These are phyloP conservation scores for Psilocybe sp. DNA, from an alignment of 768 basidiomycete species.

Conservation along the genomic window DNA sequence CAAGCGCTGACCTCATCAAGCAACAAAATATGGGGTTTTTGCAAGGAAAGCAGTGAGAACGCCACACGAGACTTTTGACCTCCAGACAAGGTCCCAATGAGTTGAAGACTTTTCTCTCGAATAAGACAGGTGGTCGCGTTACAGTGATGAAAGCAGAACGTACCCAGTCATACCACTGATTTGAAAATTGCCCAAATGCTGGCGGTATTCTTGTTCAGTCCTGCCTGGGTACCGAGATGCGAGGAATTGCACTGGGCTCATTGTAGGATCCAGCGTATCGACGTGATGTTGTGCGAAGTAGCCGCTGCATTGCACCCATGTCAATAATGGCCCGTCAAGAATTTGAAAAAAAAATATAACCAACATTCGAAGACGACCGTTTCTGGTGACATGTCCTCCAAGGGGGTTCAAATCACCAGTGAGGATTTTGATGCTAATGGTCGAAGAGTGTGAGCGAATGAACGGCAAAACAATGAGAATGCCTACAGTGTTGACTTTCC, in stretches of 20 bases:
- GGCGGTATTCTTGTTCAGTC: conserved; percentile 93
- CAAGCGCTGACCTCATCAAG: conserved; percentile 79
- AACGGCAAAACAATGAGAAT: not conserved
- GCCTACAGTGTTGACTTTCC: conserved; percentile 93
- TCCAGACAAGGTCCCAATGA: conserved; percentile 89
- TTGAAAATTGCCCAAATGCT: conserved; percentile 95
- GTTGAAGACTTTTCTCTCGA: conserved; percentile 56
- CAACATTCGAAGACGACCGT: conserved; percentile 88
- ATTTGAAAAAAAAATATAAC: conserved; percentile 20
- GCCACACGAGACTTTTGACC: conserved; percentile 97
- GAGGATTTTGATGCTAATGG: conserved; percentile 80
- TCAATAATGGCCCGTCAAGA: not conserved
- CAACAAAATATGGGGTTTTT: conserved; percentile 87
- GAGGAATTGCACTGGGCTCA: conserved; percentile 94
- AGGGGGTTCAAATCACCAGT: conserved; percentile 79
- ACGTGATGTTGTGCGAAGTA: conserved; percentile 97
- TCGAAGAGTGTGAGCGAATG: conserved; percentile 3
- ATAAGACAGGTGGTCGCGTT: conserved; percentile 1
- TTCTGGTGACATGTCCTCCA: conserved; percentile 80
- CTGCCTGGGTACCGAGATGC: conserved; percentile 91
- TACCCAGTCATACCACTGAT: conserved; percentile 95
- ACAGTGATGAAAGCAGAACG: conserved; percentile 11
- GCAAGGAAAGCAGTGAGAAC: conserved; percentile 83
- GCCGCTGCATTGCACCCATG: conserved; percentile 45
- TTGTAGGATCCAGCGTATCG: conserved; percentile 77